phyloP scores from a whole-genome alignment of 768 basidiomycete genomes.

The Russula emetica region DNA sequence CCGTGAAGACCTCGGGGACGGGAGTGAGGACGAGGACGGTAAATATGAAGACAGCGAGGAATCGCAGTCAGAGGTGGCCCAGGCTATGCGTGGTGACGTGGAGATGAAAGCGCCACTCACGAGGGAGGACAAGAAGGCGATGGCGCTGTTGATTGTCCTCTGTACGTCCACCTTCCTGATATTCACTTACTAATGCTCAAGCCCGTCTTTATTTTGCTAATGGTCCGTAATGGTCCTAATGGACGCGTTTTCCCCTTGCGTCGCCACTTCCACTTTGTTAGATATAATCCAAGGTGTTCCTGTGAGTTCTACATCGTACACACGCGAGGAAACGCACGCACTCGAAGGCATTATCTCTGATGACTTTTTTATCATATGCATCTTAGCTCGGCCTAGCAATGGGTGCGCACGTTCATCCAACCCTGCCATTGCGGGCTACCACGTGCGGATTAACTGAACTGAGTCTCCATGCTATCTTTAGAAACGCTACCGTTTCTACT shows the following conservation, averaged over 20 bases:
- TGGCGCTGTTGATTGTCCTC: conserved; percentile 44
- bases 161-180: conserved; percentile 37
- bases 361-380: background rate
- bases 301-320: conserved; percentile 44
- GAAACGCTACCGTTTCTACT: conserved; percentile 97
- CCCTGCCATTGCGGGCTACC: conserved; percentile 51
- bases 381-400: conserved; percentile 27
- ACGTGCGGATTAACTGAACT: conserved; percentile 48
- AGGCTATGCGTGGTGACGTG: background rate
- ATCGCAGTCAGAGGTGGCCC: background rate
- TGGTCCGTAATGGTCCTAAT: background rate
- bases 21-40: conserved; percentile 23
- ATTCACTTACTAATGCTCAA: background rate
- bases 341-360: background rate
- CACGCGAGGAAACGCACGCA: background rate
- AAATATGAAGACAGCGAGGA: background rate
- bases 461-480: conserved; percentile 30
- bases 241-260: background rate
- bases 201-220: background rate
- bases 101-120: conserved; percentile 19
- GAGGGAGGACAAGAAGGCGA: conserved; percentile 42
- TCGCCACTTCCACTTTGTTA: conserved; percentile 24
- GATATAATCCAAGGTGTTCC: conserved; percentile 77
- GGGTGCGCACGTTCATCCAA: conserved; percentile 8
- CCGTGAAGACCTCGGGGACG: background rate